Conservation (phyloP, 257 asterid genomes). For the Solanum phureja region DNA sequence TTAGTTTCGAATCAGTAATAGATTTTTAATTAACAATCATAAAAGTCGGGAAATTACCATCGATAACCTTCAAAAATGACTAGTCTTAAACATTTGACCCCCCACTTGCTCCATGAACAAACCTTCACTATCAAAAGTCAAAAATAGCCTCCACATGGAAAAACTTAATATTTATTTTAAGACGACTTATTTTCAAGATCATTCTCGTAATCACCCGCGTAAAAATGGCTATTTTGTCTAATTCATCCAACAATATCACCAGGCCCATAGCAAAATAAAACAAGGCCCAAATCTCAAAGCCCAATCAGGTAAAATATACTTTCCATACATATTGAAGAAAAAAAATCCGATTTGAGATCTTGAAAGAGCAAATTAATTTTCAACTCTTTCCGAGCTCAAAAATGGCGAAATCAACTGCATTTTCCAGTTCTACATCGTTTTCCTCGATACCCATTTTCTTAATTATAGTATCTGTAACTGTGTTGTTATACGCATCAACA, state of each 20-base stretch:
- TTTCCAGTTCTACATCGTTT: neutral
- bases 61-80: neutral
- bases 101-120: neutral
- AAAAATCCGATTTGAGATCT: neutral
- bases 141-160: neutral
- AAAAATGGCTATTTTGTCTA: neutral
- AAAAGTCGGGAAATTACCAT: neutral
- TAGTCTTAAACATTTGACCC: neutral
- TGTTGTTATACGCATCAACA: neutral
- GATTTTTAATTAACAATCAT: neutral
- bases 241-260: neutral
- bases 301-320: neutral
- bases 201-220: neutral
- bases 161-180: no score
- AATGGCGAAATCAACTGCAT: constrained; percentile 8
- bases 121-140: no score
- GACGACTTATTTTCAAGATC: neutral
- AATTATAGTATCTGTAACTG: neutral
- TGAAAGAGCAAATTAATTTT: neutral
- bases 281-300: neutral
- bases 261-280: neutral
- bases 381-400: neutral
- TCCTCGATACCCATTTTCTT: neutral
- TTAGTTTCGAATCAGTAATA: no score
- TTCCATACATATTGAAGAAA: neutral